A percentile compares a stretch with the other conserved stretches of the same genome.
phyloP scores from a whole-genome alignment of 2,329 filamentous ascomycete species.

The Whalleya microplaca region DNA sequence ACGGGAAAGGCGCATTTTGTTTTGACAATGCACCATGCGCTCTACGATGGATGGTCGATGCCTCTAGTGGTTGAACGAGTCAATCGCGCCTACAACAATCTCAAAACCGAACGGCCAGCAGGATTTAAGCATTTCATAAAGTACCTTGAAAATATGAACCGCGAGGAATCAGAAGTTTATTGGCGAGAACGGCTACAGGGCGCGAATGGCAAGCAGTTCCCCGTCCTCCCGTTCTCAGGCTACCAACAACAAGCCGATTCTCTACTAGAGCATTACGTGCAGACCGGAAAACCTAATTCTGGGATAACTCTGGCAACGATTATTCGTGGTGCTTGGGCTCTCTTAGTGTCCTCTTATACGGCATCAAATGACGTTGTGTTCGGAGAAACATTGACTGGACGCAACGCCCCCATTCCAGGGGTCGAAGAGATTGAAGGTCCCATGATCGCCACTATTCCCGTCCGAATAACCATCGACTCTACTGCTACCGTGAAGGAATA shows the following conservation, averaged over 20 bases:
- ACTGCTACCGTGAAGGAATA: slow-evolving; percentile 52
- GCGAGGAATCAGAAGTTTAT: slow-evolving; percentile 46
- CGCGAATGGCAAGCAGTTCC: slow-evolving; percentile 51
- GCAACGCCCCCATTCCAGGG: slow-evolving; percentile 52
- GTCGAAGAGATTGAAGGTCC: slow-evolving; percentile 61
- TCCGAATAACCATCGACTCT: slow-evolving; percentile 52
- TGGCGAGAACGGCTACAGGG: slow-evolving; percentile 52
- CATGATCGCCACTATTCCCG: slow-evolving; percentile 63
- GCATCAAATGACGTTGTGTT: slow-evolving; percentile 59
- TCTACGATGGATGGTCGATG: slow-evolving; percentile 63
- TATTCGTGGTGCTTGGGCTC: slow-evolving; percentile 62
- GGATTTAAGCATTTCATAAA: slow-evolving; percentile 55
- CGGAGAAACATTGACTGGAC: slow-evolving; percentile 62
- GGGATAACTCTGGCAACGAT: slow-evolving; percentile 58
- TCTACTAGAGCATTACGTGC: slow-evolving; percentile 56
- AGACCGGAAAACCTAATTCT: slow-evolving; percentile 35
- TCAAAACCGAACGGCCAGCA: slow-evolving; percentile 40
- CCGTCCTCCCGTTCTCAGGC: slow-evolving; percentile 48
- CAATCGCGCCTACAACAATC: slow-evolving; percentile 47
- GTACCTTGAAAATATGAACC: slow-evolving; percentile 47
- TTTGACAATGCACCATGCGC: slow-evolving; percentile 58
- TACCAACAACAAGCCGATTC: slow-evolving; percentile 57
- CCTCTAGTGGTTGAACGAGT: slow-evolving; percentile 53
- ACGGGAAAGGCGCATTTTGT: slow-evolving; percentile 48
- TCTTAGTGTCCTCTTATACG: slow-evolving; percentile 57